These are phyloP conservation scores for Colletotrichum lindemuthianum DNA, from an alignment of 2,329 filamentous ascomycete genomes.

Conservation along the genomic window DNA sequence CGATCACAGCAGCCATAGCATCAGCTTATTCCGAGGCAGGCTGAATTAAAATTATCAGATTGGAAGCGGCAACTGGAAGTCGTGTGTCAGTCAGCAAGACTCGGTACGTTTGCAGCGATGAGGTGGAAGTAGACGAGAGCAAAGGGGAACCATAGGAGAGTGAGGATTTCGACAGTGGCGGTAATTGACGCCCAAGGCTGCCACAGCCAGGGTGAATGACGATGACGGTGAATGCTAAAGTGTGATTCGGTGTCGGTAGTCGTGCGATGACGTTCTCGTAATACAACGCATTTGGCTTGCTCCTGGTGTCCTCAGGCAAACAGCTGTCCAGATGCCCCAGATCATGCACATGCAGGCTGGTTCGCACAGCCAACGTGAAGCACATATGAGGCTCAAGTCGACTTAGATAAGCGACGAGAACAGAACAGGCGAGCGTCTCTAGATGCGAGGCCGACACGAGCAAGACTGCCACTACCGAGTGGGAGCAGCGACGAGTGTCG, in stretches of 20 bases:
- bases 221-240: background rate
- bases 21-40: constrained; percentile 42
- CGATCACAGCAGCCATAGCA: constrained; percentile 72
- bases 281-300: too few species aligned
- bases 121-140: background rate
- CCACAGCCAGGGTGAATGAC: background rate
- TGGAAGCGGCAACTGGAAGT: constrained; percentile 27
- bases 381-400: background rate
- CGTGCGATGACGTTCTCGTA: constrained; percentile 6
- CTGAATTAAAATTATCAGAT: constrained; percentile 36
- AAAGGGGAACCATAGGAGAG: background rate
- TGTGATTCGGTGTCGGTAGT: background rate
- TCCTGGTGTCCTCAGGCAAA: background rate
- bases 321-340: constrained; percentile 1
- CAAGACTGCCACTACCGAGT: background rate
- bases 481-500: background rate
- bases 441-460: background rate
- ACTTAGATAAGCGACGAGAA: background rate
- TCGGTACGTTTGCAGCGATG: background rate
- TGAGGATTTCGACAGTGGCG: background rate
- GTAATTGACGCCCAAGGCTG: background rate
- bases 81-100: constrained; percentile 2
- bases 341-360: too few species aligned
- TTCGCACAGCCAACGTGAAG: background rate
- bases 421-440: too few species aligned